Conservation (phyloP, 257 asterid genomes). For the Schizonepeta tenuifolia region DNA sequence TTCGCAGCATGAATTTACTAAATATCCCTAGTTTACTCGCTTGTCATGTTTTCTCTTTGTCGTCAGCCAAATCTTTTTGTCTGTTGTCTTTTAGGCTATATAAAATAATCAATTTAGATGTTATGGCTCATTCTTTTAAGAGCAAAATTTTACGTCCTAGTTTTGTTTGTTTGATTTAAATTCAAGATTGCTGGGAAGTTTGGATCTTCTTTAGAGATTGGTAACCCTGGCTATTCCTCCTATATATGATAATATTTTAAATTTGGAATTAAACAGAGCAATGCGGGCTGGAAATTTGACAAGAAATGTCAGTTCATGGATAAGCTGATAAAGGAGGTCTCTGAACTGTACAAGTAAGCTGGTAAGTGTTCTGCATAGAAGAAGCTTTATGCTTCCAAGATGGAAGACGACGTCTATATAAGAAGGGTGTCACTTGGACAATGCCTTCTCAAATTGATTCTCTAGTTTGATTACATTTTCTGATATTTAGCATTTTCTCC, state of each 20-base stretch:
- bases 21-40: background rate
- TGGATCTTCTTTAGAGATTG: background rate
- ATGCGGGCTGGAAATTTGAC: constrained; percentile 94
- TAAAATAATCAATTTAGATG: background rate
- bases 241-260: background rate
- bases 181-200: constrained; percentile 2
- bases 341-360: constrained; percentile 70
- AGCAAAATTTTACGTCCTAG: background rate
- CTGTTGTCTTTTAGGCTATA: background rate
- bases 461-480: constrained; percentile 4
- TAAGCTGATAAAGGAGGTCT: constrained; percentile 67
- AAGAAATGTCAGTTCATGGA: constrained; percentile 93
- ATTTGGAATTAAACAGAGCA: constrained; percentile 64
- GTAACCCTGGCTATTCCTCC: background rate
- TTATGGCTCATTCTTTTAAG: constrained; percentile 12
- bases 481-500: constrained; percentile 9
- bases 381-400: constrained; percentile 7
- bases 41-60: background rate
- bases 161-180: background rate
- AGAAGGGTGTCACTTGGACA: constrained; percentile 6
- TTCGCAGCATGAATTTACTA: background rate
- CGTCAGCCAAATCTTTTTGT: background rate
- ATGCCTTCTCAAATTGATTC: constrained; percentile 1
- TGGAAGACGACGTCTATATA: constrained; percentile 6
- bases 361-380: constrained; percentile 23